These are phyloP conservation scores for Suillus lakei DNA, from an alignment of 768 basidiomycete genomes.

Conservation along the genomic window DNA sequence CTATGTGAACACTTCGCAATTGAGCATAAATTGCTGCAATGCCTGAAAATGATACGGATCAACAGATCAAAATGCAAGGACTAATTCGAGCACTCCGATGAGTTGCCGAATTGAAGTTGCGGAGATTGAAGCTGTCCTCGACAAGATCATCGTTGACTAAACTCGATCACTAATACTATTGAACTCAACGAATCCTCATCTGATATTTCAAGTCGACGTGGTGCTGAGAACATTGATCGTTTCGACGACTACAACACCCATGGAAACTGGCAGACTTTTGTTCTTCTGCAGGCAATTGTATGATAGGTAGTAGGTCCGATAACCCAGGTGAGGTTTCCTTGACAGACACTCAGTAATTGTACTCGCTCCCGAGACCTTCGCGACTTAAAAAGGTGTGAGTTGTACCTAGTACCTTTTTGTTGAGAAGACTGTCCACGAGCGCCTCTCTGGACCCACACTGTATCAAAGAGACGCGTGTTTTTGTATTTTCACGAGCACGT, in stretches of 20 bases:
- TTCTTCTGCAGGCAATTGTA: background rate
- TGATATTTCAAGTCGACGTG: background rate
- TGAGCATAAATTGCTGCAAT: background rate
- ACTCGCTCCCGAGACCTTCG: background rate
- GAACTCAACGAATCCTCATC: background rate
- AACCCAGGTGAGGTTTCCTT: background rate
- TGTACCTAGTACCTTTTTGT: background rate
- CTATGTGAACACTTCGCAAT: background rate
- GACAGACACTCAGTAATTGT: background rate
- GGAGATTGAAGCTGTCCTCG: background rate
- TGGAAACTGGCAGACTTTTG: background rate
- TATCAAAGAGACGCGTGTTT: background rate
- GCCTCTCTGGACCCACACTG: slow-evolving; percentile 9
- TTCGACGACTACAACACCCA: background rate
- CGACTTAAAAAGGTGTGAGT: background rate
- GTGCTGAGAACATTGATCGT: background rate
- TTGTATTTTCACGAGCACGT: background rate
- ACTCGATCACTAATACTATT: background rate
- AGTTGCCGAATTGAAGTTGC: no score
- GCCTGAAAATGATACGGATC: background rate
- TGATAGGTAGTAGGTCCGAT: background rate
- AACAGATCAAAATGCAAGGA: background rate
- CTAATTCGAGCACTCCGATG: no score
- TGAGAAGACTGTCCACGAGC: background rate
- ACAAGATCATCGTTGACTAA: no score